Percentiles rank a stretch among this genome's conserved stretches.
These are phyloP conservation scores for Mycosphaerella arachidis DNA, from an alignment of 2,329 filamentous ascomycete species.

Conservation along the genomic window DNA sequence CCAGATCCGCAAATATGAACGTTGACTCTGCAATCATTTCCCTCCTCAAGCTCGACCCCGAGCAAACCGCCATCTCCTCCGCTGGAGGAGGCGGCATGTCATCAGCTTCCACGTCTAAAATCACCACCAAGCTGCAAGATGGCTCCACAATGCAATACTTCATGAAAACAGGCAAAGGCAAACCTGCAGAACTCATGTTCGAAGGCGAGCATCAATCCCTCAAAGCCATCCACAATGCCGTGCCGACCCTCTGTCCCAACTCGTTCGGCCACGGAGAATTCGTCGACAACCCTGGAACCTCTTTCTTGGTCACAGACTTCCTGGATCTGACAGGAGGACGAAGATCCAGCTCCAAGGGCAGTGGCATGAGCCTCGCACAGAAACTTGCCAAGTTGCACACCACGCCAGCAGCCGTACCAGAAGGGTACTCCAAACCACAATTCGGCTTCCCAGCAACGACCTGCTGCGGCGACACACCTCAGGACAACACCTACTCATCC, in stretches of 20 bases:
- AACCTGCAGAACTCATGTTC: constrained; percentile 64
- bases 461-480: constrained; percentile 78
- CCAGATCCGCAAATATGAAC: constrained; percentile 34
- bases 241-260: constrained; percentile 71
- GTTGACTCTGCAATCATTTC: constrained; percentile 61
- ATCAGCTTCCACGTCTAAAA: constrained; percentile 60
- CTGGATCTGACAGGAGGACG: constrained; percentile 54
- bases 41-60: constrained; percentile 56
- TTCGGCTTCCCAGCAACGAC: constrained; percentile 84
- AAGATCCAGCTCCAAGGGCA: constrained; percentile 22
- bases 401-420: constrained; percentile 63
- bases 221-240: constrained; percentile 68
- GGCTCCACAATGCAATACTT: constrained; percentile 58
- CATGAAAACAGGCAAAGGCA: constrained; percentile 64
- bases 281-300: constrained; percentile 43
- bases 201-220: constrained; percentile 76
- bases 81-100: constrained; percentile 64
- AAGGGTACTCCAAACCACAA: constrained; percentile 54
- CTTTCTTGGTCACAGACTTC: constrained; percentile 70
- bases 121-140: constrained; percentile 44
- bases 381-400: constrained; percentile 78
- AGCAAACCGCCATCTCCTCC: constrained; percentile 51
- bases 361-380: constrained; percentile 57
- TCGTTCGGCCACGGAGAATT: constrained; percentile 68
- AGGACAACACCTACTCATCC: constrained; percentile 68